These are phyloP conservation scores for Epichloe brachyelytri DNA, from an alignment of 2,329 filamentous ascomycete species.

Conservation along the genomic window DNA sequence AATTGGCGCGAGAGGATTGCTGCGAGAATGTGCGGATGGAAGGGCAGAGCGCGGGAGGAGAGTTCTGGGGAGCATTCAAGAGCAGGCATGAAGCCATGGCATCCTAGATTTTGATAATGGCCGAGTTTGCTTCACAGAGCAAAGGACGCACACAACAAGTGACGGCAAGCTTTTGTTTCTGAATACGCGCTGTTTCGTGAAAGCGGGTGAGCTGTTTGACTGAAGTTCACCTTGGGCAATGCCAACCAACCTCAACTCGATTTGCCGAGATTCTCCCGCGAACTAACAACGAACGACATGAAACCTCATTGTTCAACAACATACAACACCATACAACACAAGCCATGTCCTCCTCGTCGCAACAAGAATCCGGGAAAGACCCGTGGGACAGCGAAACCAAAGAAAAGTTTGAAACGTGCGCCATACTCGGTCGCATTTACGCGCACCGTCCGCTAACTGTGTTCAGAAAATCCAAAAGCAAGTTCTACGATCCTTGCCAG, in stretches of 20 bases:
- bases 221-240: too few species aligned
- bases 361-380: conserved; percentile 13
- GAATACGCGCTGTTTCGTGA: too few species aligned
- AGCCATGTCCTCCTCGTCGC: conserved; percentile 1
- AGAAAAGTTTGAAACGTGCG: conserved; percentile 51
- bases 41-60: not conserved
- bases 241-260: not conserved
- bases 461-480: conserved; percentile 68
- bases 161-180: too few species aligned
- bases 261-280: conserved; percentile 10
- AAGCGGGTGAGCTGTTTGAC: too few species aligned
- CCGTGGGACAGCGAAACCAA: conserved; percentile 48
- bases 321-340: not conserved
- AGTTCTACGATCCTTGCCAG: conserved; percentile 92
- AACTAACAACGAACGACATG: conserved; percentile 4
- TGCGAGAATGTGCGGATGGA: conserved; percentile 8
- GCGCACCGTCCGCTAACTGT: not conserved
- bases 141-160: too few species aligned
- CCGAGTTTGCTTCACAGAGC: too few species aligned
- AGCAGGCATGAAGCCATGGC: not conserved
- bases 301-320: not conserved
- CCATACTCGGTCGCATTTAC: conserved; percentile 1
- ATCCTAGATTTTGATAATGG: too few species aligned
- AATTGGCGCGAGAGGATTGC: conserved; percentile 28
- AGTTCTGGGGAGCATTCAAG: conserved; percentile 12